Evolutionary conservation across 176 grass and related monocot genomes (phyloP).

Genomic region (Zea mays): Zm-B73-REFERENCE-NAM-5.0 NC_050098.1:3579001-3579500

Average conservation of each 20-base stretch:
- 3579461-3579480: no score
- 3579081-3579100: constrained; percentile 56
- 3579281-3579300: neutral
- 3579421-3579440: neutral
- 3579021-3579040: constrained; percentile 57
- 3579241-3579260: neutral
- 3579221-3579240: constrained; percentile 15
- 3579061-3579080: constrained; percentile 59
- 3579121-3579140: constrained; percentile 39
- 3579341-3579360: neutral
- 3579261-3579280: neutral
- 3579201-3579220: neutral
- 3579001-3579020: constrained; percentile 54
- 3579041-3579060: constrained; percentile 61
- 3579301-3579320: neutral
- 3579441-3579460: neutral
- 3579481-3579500: no score
- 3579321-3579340: neutral
- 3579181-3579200: neutral
- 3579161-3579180: neutral
- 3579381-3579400: neutral
- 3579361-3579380: neutral
- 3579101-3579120: constrained; percentile 69
- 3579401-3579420: neutral
- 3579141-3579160: neutral